These are phyloP conservation scores for Aspergillus melleus DNA, from an alignment of 2,329 filamentous ascomycete species.

Conservation along the genomic window DNA sequence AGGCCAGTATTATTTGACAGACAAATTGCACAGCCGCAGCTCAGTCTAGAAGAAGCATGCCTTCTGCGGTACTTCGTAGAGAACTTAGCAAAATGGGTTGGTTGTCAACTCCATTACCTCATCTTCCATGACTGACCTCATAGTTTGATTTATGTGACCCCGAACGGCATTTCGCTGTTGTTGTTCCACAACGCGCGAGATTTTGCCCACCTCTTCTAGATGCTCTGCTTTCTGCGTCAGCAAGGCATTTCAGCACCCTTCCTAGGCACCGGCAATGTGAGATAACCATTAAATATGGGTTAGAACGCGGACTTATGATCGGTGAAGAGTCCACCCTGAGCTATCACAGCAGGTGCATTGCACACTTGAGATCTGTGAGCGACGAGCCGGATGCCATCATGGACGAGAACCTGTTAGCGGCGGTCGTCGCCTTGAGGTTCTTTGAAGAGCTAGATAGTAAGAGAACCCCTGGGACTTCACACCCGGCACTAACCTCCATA, in stretches of 20 bases:
- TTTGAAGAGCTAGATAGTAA: conserved; percentile 44
- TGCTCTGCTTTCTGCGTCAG: conserved; percentile 37
- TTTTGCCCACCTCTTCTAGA: conserved; percentile 41
- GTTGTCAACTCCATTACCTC: background rate
- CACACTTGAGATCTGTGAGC: conserved; percentile 36
- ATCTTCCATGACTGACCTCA: conserved; percentile 22
- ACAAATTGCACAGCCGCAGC: background rate
- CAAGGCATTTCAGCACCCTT: conserved; percentile 34
- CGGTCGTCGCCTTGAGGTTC: conserved; percentile 42
- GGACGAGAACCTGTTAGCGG: conserved; percentile 33
- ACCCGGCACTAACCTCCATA: background rate
- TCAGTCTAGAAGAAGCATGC: conserved; percentile 17
- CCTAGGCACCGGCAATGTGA: conserved; percentile 11
- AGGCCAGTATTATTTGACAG: background rate
- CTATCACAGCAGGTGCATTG: conserved; percentile 42
- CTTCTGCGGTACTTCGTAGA: conserved; percentile 21
- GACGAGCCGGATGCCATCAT: conserved; percentile 4
- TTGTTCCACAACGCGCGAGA: conserved; percentile 42
- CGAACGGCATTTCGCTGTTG: conserved; percentile 38
- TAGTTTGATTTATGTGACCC: conserved; percentile 44
- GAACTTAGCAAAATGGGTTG: conserved; percentile 19
- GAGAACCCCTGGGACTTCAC: too few species aligned
- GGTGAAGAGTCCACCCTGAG: conserved; percentile 32
- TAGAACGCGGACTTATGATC: conserved; percentile 19
- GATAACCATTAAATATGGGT: conserved; percentile 7